Percentiles rank a stretch among this genome's conserved stretches.
Evolutionary conservation across 176 grass and related monocot genomes (phyloP).

Genomic region (Rhynchospora pubera): DNA sequence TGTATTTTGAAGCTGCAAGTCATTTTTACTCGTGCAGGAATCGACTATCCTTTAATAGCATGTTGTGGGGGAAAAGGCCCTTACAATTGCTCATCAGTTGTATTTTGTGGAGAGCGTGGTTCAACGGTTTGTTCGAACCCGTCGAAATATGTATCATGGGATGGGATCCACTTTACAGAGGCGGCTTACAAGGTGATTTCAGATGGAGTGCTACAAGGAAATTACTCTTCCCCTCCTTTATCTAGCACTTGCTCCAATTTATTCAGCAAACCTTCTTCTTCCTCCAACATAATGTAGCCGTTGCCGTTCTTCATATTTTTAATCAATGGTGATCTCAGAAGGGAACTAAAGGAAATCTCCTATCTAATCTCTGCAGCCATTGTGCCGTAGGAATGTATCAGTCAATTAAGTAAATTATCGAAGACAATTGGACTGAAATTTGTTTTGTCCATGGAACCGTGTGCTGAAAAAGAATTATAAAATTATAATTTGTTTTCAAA

Average conservation of each 20-base stretch:
- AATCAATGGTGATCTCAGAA: neutral
- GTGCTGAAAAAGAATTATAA: neutral
- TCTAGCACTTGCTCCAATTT: constrained; percentile 16
- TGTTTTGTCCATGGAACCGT: neutral
- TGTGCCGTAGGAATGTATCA: neutral
- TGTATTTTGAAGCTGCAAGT: neutral
- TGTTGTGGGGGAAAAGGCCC: constrained; percentile 62
- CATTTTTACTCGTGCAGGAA: constrained; percentile 28
- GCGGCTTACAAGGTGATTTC: constrained; percentile 57
- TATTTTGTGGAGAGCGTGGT: constrained; percentile 38
- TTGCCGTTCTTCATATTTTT: neutral
- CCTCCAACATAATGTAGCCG: neutral
- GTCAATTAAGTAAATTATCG: neutral
- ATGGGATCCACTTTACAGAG: constrained; percentile 72
- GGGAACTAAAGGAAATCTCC: neutral
- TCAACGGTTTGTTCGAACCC: constrained; percentile 54
- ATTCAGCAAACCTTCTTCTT: neutral
- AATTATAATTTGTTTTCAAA: too few relatives aligned
- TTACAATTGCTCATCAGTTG: constrained; percentile 33
- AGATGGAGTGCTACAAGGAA: constrained; percentile 42
- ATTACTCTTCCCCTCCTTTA: constrained; percentile 42
- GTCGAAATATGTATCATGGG: constrained; percentile 62
- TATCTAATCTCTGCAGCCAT: neutral
- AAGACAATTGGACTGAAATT: neutral
- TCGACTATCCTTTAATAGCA: constrained; percentile 42